These are phyloP conservation scores for Entrophospora sp. DNA, from an alignment of 192 early-diverging fungal genomes.

Conservation along the genomic window DNA sequence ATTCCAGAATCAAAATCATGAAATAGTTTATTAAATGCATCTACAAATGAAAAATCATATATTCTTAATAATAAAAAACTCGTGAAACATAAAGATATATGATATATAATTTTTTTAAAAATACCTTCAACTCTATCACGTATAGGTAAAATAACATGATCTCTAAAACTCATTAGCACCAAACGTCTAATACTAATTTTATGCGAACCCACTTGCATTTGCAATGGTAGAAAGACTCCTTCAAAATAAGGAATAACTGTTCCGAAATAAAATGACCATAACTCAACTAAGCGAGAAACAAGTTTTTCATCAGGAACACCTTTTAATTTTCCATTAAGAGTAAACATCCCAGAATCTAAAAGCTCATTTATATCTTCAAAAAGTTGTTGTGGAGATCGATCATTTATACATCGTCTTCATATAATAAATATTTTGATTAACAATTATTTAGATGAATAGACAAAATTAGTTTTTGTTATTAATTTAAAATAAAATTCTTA, in stretches of 20 bases:
- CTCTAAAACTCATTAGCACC: slow-evolving; percentile 55
- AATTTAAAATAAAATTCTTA: too few relatives aligned
- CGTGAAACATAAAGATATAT: neutral
- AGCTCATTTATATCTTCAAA: slow-evolving; percentile 52
- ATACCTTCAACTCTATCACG: slow-evolving; percentile 55
- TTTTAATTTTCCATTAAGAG: slow-evolving; percentile 55
- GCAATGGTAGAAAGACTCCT: slow-evolving; percentile 74
- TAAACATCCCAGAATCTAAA: slow-evolving; percentile 53
- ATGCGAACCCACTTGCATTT: slow-evolving; percentile 23
- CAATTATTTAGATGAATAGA: too few relatives aligned
- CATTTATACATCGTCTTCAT: slow-evolving; percentile 35
- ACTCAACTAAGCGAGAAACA: slow-evolving; percentile 56
- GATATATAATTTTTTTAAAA: neutral
- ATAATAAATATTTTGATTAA: slow-evolving; percentile 19
- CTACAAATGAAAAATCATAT: slow-evolving; percentile 26
- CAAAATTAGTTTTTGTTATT: too few relatives aligned
- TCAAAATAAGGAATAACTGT: slow-evolving; percentile 80
- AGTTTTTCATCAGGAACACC: slow-evolving; percentile 58
- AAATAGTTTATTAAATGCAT: slow-evolving; percentile 52
- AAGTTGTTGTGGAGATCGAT: slow-evolving; percentile 30
- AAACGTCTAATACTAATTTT: slow-evolving; percentile 39
- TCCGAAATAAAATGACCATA: slow-evolving; percentile 76
- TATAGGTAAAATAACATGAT: slow-evolving; percentile 56
- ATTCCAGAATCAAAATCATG: slow-evolving; percentile 56
- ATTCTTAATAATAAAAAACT: neutral